Evolutionary conservation across 768 basidiomycete genomes (phyloP).

Genomic region (Pulveroboletus sp.): DNA sequence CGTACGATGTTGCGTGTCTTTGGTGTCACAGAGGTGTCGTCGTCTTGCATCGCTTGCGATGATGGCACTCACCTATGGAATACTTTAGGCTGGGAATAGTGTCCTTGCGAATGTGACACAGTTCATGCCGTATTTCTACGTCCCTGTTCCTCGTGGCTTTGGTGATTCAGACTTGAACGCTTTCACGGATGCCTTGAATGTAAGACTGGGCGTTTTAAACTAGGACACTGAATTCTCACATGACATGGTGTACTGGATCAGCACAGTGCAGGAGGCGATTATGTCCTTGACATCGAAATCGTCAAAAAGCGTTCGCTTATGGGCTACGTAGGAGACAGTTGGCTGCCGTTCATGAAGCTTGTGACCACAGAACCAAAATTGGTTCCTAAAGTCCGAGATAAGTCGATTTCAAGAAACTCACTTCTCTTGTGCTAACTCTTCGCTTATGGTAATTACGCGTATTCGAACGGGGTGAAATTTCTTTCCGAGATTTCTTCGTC

Average conservation of each 20-base stretch:
- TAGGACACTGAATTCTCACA: not conserved
- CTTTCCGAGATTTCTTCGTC: constrained; percentile 57
- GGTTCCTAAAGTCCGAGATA: constrained; percentile 88
- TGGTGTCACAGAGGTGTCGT: constrained; percentile 79
- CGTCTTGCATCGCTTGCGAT: not conserved
- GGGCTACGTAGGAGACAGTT: constrained; percentile 85
- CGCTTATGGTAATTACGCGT: constrained; percentile 39
- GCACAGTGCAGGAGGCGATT: constrained; percentile 28
- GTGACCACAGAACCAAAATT: constrained; percentile 66
- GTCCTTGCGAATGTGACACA: constrained; percentile 78
- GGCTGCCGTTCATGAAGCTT: constrained; percentile 79
- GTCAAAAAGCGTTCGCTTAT: constrained; percentile 69
- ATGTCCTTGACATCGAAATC: constrained; percentile 52
- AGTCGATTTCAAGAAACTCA: constrained; percentile 37
- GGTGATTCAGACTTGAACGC: constrained; percentile 56
- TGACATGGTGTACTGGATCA: constrained; percentile 3
- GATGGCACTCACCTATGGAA: constrained; percentile 1
- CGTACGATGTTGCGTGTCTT: constrained; percentile 63
- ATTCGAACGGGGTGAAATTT: constrained; percentile 73
- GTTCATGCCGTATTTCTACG: constrained; percentile 91
- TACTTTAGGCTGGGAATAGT: constrained; percentile 71
- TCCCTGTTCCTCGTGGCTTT: constrained; percentile 84
- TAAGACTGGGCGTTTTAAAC: constrained; percentile 33
- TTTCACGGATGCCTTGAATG: constrained; percentile 72
- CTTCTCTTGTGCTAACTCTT: constrained; percentile 10